A percentile compares a stretch with the other conserved stretches of the same genome.
These are phyloP conservation scores for Aspergillus japonicus DNA, from an alignment of 2,329 filamentous ascomycete species.

Conservation along the genomic window DNA sequence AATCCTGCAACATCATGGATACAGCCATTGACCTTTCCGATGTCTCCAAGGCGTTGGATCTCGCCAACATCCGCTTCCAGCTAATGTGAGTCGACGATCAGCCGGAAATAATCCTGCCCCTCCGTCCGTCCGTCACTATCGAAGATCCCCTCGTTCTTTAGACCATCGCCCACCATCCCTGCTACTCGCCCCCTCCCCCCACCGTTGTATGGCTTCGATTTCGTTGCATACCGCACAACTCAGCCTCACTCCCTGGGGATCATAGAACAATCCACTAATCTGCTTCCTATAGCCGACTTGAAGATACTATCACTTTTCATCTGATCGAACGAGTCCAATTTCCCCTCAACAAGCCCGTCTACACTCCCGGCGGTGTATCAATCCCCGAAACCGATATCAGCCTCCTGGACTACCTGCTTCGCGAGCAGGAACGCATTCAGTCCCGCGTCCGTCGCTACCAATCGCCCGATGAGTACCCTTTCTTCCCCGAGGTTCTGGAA, in stretches of 20 bases:
- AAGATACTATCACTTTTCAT: slow-evolving; percentile 97
- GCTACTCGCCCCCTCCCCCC: slow-evolving; percentile 1
- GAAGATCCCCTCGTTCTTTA: neutral
- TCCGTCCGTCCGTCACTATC: neutral
- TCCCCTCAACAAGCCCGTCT: slow-evolving; percentile 85
- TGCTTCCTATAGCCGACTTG: slow-evolving; percentile 67
- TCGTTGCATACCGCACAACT: neutral
- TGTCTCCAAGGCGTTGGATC: slow-evolving; percentile 78
- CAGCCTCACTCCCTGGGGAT: neutral
- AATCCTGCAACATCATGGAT: slow-evolving; percentile 64
- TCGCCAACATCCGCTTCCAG: slow-evolving; percentile 89
- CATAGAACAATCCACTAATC: neutral
- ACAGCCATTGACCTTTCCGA: slow-evolving; percentile 84
- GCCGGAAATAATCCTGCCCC: neutral
- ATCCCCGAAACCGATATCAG: slow-evolving; percentile 72
- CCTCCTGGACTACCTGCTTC: slow-evolving; percentile 92
- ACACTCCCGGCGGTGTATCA: slow-evolving; percentile 69
- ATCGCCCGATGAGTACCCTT: slow-evolving; percentile 94
- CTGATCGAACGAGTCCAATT: slow-evolving; percentile 98
- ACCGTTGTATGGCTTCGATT: neutral
- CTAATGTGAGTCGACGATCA: slow-evolving; percentile 66
- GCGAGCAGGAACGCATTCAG: slow-evolving; percentile 85
- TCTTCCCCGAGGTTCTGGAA: slow-evolving; percentile 81
- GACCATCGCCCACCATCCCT: slow-evolving; percentile 1
- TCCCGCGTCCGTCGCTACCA: slow-evolving; percentile 93